Conservation (phyloP, 345 rosid species). For the Alliaria petiolata region DNA sequence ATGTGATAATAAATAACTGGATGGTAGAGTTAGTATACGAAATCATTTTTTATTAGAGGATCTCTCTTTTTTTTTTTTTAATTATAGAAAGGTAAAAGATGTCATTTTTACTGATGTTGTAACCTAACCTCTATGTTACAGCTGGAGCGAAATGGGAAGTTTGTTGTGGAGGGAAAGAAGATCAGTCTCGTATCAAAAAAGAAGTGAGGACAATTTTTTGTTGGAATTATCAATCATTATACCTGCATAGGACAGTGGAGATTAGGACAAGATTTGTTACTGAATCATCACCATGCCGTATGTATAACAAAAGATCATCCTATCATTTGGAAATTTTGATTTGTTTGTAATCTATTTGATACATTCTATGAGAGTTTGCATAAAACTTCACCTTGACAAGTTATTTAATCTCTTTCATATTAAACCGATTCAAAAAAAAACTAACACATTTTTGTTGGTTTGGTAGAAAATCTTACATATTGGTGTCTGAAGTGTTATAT, state of each 20-base stretch:
- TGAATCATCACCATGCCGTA: constrained; percentile 12
- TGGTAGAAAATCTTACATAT: neutral
- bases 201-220: constrained; percentile 42
- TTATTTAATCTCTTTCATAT: neutral
- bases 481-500: constrained; percentile 32
- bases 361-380: constrained; percentile 13
- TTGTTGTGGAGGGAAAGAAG: constrained; percentile 64
- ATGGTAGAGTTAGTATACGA: neutral
- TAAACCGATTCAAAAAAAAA: neutral
- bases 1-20: neutral
- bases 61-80: neutral
- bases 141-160: constrained; percentile 71
- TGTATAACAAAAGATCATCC: constrained; percentile 16
- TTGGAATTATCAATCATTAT: constrained; percentile 24
- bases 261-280: constrained; percentile 31
- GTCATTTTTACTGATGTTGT: neutral
- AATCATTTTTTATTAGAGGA: neutral
- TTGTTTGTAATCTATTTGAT: constrained; percentile 17
- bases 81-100: neutral
- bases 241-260: constrained; percentile 28
- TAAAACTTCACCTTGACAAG: neutral
- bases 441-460: neutral
- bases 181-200: constrained; percentile 51
- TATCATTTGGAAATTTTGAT: constrained; percentile 12
- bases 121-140: constrained; percentile 32